Base-by-base conservation (phyloP, 179 eudicot genomes). In the Silene coronaria region DNA sequence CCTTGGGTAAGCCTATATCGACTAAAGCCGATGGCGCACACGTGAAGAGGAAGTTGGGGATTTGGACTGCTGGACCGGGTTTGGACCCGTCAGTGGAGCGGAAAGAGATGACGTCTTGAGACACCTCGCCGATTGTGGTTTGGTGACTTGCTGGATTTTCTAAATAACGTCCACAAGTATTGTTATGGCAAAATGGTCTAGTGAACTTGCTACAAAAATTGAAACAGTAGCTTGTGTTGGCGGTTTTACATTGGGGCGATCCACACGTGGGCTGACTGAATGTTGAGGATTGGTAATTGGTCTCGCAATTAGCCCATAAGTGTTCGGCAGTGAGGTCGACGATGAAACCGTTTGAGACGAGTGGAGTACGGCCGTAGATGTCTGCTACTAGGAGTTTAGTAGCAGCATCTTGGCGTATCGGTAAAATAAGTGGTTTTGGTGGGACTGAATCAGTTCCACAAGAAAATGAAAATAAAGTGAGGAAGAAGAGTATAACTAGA, bases 301-400 rank as follows among this genome's bases (percentile, higher is more conserved):
- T 75, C 74, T 85, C 87, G 5, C 87, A 85, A 28, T 85, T 80
- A 77, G 79, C 82, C 87, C 87, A 85, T n/a, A 85, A 19, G 70
- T 80, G 81, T 22, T 62, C 72, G 46, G 84, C 70, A 1, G 70
- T 82, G 24, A 85, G 78, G 23, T 85, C 87, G 17, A 85, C 78
- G 10, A 85, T 38, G 2, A 21, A 74, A 28, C 80, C 42, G 51
- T 53, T 58, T 0, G 80, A 16, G n/a, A 63, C 45, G 2, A 82
- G 87, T 8, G 87, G 87, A 9, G 85, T 85, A 51, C 85, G 71
- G 0, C 82, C 80, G 4, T 72, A 58, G 70, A 82, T 77, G 32
- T 72, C 24, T 28, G 85, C 80, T 34, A 85, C 82, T 8, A 82
- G 27, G 53, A 82, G 76, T 55, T 75, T 71, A 48, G 86, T 71